Base-by-base conservation (phyloP, 2,329 filamentous ascomycete genomes). In the Berkeleyomyces rouxiae region DNA sequence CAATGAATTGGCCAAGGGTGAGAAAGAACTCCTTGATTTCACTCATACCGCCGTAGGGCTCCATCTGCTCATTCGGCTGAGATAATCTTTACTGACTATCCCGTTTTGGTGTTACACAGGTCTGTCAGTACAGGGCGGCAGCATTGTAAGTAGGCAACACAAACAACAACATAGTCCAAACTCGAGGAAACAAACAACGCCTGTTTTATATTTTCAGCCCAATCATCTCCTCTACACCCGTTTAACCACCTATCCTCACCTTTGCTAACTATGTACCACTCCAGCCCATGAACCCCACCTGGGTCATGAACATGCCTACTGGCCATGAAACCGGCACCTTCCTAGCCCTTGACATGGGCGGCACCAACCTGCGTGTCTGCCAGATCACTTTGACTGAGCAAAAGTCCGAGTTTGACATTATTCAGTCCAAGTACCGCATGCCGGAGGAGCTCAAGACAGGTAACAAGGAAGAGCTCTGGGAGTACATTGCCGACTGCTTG, bases 211-310 rank as follows among this genome's bases (percentile, higher is more conserved):
- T n/a, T 23, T 7, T 10, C 46, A n/a, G 11, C 33, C 43, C 43
- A 4, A 3, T 16, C 7, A 5, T 7, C 16, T 5, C 11, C 43
- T 46, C 4, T 13, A 11, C 43, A 5, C 16, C 43, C 11, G 16
- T n/a, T 3, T n/a, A 46, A n/a, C 11, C 1, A 37, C n/a, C 7
- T 3, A 39, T 7, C 49, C n/a, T n/a, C 33, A 13, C 51, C 51
- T 16, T 37, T 55, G 39, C 51, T 55, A 37, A 55, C 51, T 39
- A 7, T 55, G 13, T n/a, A n/a, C 7, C 23, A 4, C 39, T 5
- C 55, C 68, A 95, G 89, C 91, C 92, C 65, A 96, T 97, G 92
- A 96, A 96, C 76, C 88, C 92, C 64, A 95, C 91, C 63, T 96
- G 92, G 92, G 90, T 95, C 66, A 90, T 95, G 84, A 82, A 82